phyloP scores from a whole-genome alignment of 352 stramenopile species.

The Phytophthora cryptogea region DNA sequence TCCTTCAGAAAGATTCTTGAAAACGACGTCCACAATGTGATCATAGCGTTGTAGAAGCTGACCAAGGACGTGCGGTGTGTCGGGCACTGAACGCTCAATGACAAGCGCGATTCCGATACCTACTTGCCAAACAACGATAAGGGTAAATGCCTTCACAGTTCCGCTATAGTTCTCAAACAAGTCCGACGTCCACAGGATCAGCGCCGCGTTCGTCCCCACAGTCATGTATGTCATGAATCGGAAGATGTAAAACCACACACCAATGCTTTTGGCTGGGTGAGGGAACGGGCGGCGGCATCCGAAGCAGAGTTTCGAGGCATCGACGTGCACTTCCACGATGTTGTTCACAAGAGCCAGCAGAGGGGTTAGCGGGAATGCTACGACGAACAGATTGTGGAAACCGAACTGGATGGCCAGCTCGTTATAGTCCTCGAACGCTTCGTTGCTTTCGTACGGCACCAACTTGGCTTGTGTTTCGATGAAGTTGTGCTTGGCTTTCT shows the following conservation, averaged over 20 bases:
- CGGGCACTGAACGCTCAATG: conserved; percentile 58
- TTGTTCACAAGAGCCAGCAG: conserved; percentile 90
- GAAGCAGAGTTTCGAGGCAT: conserved; percentile 67
- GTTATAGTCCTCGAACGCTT: conserved; percentile 87
- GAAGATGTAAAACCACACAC: conserved; percentile 88
- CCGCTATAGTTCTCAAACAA: conserved; percentile 46
- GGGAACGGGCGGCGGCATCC: conserved; percentile 73
- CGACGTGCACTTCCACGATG: conserved; percentile 89
- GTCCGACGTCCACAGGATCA: conserved; percentile 74
- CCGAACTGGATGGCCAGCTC: conserved; percentile 93
- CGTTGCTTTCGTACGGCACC: conserved; percentile 67
- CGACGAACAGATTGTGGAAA: conserved; percentile 93
- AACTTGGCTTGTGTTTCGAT: conserved; percentile 78
- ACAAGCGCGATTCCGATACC: conserved; percentile 54
- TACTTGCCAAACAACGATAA: conserved; percentile 66
- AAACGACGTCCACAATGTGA: conserved; percentile 69
- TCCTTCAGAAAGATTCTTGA: conserved; percentile 61
- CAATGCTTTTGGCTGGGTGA: conserved; percentile 78
- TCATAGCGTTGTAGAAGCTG: conserved; percentile 59
- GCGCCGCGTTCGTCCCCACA: conserved; percentile 64
- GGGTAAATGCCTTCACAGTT: conserved; percentile 56
- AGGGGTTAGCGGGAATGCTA: conserved; percentile 91
- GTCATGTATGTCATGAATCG: conserved; percentile 76
- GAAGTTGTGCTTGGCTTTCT: conserved; percentile 49
- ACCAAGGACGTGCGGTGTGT: conserved; percentile 49